Percentiles rank a stretch among this genome's conserved stretches.
Conservation (phyloP, 1,284 basidiomycete genomes). For the Mrakiaceae sp. region DNA sequence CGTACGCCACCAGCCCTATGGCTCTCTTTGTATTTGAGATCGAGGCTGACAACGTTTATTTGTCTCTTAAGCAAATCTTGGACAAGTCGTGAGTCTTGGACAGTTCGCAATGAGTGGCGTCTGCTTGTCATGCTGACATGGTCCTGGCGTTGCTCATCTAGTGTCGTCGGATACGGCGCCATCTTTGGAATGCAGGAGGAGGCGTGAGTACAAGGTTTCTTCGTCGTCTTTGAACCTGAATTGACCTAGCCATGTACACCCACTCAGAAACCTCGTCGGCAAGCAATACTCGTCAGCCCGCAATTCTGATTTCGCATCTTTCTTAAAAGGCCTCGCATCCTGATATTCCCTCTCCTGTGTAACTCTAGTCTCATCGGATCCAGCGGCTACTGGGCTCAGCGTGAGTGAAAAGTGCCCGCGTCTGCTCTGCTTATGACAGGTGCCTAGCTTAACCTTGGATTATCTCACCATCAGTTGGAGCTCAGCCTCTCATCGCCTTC, state of each 20-base stretch:
- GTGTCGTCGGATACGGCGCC: constrained; percentile 14
- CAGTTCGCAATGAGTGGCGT: constrained; percentile 17
- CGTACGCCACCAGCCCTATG: background rate
- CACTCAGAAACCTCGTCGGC: constrained; percentile 17
- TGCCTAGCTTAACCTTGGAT: constrained; percentile 18
- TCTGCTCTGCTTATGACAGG: background rate
- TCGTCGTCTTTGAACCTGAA: too few relatives aligned
- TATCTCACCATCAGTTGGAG: constrained; percentile 19
- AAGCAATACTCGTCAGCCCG: constrained; percentile 25
- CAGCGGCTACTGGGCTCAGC: constrained; percentile 12
- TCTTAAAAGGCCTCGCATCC: background rate
- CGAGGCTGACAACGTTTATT: constrained; percentile 10
- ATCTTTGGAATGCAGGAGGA: constrained; percentile 25
- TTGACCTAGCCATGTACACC: too few relatives aligned
- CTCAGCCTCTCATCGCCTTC: constrained; percentile 33
- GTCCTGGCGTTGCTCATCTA: too few relatives aligned
- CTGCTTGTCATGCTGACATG: constrained; percentile 27
- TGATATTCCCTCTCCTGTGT: too few relatives aligned
- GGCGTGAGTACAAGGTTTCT: background rate
- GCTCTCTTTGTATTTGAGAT: constrained; percentile 1
- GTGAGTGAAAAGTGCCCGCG: background rate
- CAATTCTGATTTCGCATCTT: background rate
- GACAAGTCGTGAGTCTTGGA: constrained; percentile 23
- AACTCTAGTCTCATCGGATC: constrained; percentile 8
- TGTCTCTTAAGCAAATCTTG: constrained; percentile 30